Conservation (phyloP, 2,329 filamentous ascomycete species). For the Biscogniauxia sp. region DNA sequence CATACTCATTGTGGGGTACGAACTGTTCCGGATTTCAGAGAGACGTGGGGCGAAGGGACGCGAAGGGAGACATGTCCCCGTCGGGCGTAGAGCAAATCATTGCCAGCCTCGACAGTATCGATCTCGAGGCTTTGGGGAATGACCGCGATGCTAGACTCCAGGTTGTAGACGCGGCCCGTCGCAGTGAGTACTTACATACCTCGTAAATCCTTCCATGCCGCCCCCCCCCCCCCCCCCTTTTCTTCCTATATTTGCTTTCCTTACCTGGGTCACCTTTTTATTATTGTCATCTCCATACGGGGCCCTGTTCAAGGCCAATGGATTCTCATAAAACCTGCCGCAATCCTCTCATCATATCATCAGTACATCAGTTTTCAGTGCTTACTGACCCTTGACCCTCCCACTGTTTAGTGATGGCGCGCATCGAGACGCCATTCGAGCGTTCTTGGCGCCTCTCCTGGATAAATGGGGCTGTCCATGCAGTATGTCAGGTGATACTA, state of each 20-base stretch:
- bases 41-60: not conserved
- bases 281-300: not conserved
- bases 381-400: not conserved
- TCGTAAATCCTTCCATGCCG: not conserved
- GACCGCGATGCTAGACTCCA: not conserved
- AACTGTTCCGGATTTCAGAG: not conserved
- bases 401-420: slow-evolving; percentile 1
- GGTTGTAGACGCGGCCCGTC: not conserved
- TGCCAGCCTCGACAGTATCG: not conserved
- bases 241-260: not conserved
- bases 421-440: slow-evolving; percentile 12
- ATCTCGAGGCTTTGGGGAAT: not conserved
- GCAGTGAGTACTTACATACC: not conserved
- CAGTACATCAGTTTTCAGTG: not conserved
- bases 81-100: not conserved
- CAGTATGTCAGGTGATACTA: slow-evolving; percentile 5
- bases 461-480: slow-evolving; percentile 8
- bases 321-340: not conserved
- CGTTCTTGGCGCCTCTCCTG: slow-evolving; percentile 4
- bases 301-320: not conserved
- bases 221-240: not conserved
- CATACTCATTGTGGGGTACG: not conserved
- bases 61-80: not conserved
- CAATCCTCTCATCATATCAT: no score
- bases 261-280: not conserved